Conservation (phyloP, 352 stramenopile genomes). For the Pythium volutum region DNA sequence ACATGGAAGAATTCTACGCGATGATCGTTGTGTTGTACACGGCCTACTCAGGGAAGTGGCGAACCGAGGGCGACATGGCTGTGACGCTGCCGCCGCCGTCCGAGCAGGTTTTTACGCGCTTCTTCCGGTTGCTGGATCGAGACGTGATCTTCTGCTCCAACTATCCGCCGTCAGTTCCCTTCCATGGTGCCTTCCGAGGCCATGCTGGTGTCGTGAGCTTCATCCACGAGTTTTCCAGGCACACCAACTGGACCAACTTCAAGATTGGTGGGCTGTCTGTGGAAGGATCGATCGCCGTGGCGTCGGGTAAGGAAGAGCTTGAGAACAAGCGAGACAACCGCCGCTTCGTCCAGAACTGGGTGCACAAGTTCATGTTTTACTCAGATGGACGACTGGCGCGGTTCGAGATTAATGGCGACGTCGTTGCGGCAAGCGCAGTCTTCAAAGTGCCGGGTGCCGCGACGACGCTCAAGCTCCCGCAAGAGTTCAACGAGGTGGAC, state of each 20-base stretch:
- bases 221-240: slow-evolving; percentile 74
- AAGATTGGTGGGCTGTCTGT: slow-evolving; percentile 81
- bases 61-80: slow-evolving; percentile 84
- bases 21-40: slow-evolving; percentile 89
- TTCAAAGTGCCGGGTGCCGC: slow-evolving; percentile 84
- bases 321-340: slow-evolving; percentile 81
- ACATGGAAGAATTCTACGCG: slow-evolving; percentile 89
- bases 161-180: slow-evolving; percentile 85
- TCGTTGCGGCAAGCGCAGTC: slow-evolving; percentile 80
- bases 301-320: slow-evolving; percentile 82
- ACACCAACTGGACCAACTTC: slow-evolving; percentile 85
- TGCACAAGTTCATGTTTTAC: slow-evolving; percentile 90
- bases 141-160: slow-evolving; percentile 88
- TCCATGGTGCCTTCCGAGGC: slow-evolving; percentile 79
- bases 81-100: slow-evolving; percentile 82
- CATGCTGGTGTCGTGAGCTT: slow-evolving; percentile 69
- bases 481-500: slow-evolving; percentile 88
- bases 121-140: slow-evolving; percentile 83
- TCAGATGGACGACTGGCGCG: slow-evolving; percentile 75
- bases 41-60: slow-evolving; percentile 71
- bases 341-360: slow-evolving; percentile 88
- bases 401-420: slow-evolving; percentile 88
- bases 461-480: slow-evolving; percentile 82
- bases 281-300: slow-evolving; percentile 82
- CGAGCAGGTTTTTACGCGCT: slow-evolving; percentile 84